A percentile compares a stretch with the other conserved stretches of the same genome.
Conservation (phyloP, 2,329 filamentous ascomycete species). For the Venturia nashicola region DNA sequence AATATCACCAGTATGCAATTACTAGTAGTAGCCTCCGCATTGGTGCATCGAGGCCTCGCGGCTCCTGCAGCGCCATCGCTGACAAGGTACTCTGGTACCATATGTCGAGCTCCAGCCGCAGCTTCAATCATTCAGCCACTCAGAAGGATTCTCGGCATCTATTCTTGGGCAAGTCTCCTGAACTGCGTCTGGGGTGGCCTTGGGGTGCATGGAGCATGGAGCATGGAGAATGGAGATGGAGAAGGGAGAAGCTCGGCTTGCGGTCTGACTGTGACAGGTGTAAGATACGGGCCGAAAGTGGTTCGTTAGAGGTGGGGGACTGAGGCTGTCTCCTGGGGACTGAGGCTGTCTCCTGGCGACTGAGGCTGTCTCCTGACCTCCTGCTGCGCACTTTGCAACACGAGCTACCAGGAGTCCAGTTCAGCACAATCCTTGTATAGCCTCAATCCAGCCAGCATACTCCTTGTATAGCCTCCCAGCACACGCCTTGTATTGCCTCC, state of each 20-base stretch:
- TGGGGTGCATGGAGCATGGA: too few relatives aligned
- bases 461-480: too few relatives aligned
- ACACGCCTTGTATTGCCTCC: too few relatives aligned
- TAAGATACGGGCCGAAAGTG: background rate
- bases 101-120: background rate
- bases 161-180: background rate
- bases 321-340: background rate
- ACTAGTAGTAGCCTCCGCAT: background rate
- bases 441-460: too few relatives aligned
- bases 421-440: background rate
- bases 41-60: background rate
- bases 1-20: background rate
- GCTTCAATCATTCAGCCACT: background rate
- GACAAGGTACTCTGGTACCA: background rate
- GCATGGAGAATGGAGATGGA: too few relatives aligned
- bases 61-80: background rate
- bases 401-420: background rate
- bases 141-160: background rate
- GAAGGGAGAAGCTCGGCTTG: too few relatives aligned
- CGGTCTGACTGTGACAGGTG: too few relatives aligned
- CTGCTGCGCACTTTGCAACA: background rate
- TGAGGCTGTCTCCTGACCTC: background rate
- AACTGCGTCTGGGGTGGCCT: too few relatives aligned
- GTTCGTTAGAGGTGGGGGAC: background rate
- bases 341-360: too few relatives aligned